phyloP scores from a whole-genome alignment of 768 basidiomycete genomes.

The Kwoniella mangroviensis region DNA sequence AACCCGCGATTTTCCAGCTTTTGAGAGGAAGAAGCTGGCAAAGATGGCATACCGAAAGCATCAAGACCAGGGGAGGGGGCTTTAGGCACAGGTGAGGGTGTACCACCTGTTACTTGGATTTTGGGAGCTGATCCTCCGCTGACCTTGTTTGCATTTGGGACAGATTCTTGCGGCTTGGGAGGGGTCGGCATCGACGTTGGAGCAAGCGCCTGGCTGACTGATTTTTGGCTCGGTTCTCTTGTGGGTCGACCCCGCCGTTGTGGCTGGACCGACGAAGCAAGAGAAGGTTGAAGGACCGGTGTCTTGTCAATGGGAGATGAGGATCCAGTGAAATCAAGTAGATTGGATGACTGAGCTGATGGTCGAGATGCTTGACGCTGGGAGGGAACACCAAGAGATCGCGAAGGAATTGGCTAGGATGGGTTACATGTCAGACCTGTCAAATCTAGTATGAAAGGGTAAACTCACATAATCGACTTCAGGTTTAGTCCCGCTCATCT shows the following conservation, averaged over 20 bases:
- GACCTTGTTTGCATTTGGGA: background rate
- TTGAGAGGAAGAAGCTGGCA: constrained; percentile 1
- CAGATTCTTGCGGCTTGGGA: constrained; percentile 5
- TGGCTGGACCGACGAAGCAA: constrained; percentile 49
- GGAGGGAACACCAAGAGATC: constrained; percentile 27
- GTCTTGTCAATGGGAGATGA: constrained; percentile 22
- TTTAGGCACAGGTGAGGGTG: background rate
- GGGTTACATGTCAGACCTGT: background rate
- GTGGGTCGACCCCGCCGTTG: constrained; percentile 55
- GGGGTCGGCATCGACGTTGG: constrained; percentile 25
- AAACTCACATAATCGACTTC: constrained; percentile 68
- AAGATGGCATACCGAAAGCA: constrained; percentile 46
- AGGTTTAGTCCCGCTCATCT: constrained; percentile 83
- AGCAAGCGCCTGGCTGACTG: constrained; percentile 12
- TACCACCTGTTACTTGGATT: constrained; percentile 42
- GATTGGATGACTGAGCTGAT: constrained; percentile 36
- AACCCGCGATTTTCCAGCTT: constrained; percentile 28
- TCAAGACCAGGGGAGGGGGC: constrained; percentile 29
- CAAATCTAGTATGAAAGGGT: background rate
- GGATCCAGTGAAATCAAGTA: constrained; percentile 46
- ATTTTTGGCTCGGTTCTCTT: constrained; percentile 33
- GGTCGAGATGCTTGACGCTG: constrained; percentile 26
- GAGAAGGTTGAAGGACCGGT: constrained; percentile 31
- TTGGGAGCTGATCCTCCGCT: background rate
- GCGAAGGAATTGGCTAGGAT: constrained; percentile 36